Evolutionary conservation across 768 basidiomycete species (phyloP).

Genomic region (Lactarius psammicola): DNA sequence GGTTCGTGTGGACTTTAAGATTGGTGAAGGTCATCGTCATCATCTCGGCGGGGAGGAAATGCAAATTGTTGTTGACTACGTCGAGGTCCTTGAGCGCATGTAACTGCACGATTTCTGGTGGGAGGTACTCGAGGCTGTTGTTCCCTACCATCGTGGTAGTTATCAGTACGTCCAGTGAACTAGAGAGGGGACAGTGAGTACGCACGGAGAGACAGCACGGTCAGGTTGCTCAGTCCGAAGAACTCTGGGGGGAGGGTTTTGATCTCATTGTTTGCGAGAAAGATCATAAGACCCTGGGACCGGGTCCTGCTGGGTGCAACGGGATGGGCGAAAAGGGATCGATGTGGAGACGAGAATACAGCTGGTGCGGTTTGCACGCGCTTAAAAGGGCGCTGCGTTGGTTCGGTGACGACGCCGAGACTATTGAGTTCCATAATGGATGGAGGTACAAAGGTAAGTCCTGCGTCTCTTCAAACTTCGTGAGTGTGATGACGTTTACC

Average conservation of each 20-base stretch:
- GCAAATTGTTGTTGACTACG: constrained; percentile 26
- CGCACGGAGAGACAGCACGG: constrained; percentile 27
- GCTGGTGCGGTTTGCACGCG: constrained; percentile 24
- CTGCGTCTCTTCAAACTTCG: constrained; percentile 1
- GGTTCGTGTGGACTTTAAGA: constrained; percentile 26
- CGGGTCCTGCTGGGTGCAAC: background rate
- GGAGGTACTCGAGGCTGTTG: constrained; percentile 22
- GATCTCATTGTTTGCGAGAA: constrained; percentile 27
- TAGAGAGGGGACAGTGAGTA: background rate
- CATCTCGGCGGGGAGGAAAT: constrained; percentile 29
- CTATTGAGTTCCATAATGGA: constrained; percentile 21
- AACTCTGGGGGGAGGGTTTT: constrained; percentile 22
- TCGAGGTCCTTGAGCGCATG: constrained; percentile 24
- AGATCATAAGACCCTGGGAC: constrained; percentile 23
- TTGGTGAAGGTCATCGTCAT: constrained; percentile 20
- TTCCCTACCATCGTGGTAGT: constrained; percentile 11
- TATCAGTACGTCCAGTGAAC: background rate
- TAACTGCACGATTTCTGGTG: constrained; percentile 26
- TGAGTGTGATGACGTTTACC: background rate
- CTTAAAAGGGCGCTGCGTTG: constrained; percentile 17
- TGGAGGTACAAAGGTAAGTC: constrained; percentile 21
- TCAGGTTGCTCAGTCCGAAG: constrained; percentile 26
- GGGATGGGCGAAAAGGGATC: constrained; percentile 8
- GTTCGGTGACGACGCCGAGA: constrained; percentile 16
- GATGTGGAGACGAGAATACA: constrained; percentile 15